A percentile compares a stretch with the other conserved stretches of the same genome.
phyloP scores from a whole-genome alignment of 2,329 filamentous ascomycete genomes.

The Zymoseptoria crescenta region DNA sequence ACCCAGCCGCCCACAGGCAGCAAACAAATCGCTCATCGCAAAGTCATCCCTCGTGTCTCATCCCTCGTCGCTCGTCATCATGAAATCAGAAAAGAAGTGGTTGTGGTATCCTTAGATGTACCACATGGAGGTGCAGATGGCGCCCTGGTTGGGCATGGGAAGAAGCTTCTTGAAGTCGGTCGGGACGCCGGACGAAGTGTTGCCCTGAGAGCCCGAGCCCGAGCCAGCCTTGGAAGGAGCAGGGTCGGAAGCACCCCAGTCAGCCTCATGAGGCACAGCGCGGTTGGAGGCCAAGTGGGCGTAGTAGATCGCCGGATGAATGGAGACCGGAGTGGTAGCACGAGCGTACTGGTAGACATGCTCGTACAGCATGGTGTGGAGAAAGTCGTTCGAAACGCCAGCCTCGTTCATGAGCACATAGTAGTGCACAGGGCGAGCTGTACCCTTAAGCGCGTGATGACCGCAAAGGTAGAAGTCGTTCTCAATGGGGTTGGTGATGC shows the following conservation, averaged over 20 bases:
- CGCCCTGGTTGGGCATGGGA: conserved; percentile 33
- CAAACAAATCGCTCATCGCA: conserved; percentile 1
- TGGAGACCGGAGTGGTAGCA: conserved; percentile 84
- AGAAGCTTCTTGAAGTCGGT: conserved; percentile 31
- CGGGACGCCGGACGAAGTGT: conserved; percentile 17
- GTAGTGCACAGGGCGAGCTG: conserved; percentile 77
- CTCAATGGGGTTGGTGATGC: conserved; percentile 84
- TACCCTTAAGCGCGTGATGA: conserved; percentile 83
- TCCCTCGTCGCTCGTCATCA: not conserved
- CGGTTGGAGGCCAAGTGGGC: conserved; percentile 82
- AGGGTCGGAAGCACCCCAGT: conserved; percentile 24
- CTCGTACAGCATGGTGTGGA: conserved; percentile 87
- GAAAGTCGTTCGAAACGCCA: conserved; percentile 54
- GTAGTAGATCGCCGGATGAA: conserved; percentile 89
- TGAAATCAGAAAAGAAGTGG: not conserved
- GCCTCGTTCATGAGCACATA: conserved; percentile 81
- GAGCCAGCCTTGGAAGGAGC: conserved; percentile 8
- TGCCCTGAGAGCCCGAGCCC: conserved; percentile 13
- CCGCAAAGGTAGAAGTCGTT: conserved; percentile 76
- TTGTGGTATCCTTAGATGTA: conserved; percentile 33
- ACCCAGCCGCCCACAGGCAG: not conserved
- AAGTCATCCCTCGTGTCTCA: not conserved
- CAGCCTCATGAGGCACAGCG: conserved; percentile 64
- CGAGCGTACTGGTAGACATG: conserved; percentile 91
- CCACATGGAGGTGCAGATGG: conserved; percentile 42